Evolutionary conservation across 805 yeast genomes (phyloP).

Genomic region (Nakazawaea ishiwadae): DNA sequence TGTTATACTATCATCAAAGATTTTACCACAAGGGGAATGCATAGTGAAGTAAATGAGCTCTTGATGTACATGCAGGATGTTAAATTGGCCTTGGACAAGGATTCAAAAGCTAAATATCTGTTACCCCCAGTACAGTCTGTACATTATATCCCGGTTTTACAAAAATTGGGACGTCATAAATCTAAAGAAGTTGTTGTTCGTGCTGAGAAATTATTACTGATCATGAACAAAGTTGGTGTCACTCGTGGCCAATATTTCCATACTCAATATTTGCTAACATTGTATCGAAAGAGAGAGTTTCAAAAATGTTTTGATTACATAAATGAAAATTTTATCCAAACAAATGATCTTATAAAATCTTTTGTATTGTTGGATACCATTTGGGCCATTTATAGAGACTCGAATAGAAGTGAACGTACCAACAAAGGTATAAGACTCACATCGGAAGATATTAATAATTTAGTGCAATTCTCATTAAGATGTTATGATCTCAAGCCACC

Average conservation of each 20-base stretch:
- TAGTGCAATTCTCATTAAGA: neutral
- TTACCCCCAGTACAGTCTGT: slow-evolving; percentile 8
- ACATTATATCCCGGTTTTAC: slow-evolving; percentile 11
- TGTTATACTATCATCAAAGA: slow-evolving; percentile 8
- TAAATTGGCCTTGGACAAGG: slow-evolving; percentile 1
- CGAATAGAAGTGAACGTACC: neutral
- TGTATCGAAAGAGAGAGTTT: slow-evolving; percentile 10
- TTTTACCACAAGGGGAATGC: slow-evolving; percentile 7
- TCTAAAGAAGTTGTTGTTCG: slow-evolving; percentile 5
- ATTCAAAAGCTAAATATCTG: slow-evolving; percentile 1
- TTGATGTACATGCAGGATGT: slow-evolving; percentile 10
- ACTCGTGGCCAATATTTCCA: slow-evolving; percentile 7
- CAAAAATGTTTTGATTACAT: slow-evolving; percentile 5
- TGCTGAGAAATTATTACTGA: neutral
- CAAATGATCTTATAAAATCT: neutral
- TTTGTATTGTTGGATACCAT: slow-evolving; percentile 8
- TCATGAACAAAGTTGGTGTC: slow-evolving; percentile 5
- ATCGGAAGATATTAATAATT: slow-evolving; percentile 1
- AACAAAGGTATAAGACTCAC: slow-evolving; percentile 1
- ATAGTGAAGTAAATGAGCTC: slow-evolving; percentile 6
- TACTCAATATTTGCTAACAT: slow-evolving; percentile 11
- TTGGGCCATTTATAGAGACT: slow-evolving; percentile 12
- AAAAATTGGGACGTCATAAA: slow-evolving; percentile 10
- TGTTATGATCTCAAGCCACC: slow-evolving; percentile 2
- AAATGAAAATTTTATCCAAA: neutral